phyloP scores from a whole-genome alignment of 1,284 basidiomycete genomes.

The Inonotus hispidus region DNA sequence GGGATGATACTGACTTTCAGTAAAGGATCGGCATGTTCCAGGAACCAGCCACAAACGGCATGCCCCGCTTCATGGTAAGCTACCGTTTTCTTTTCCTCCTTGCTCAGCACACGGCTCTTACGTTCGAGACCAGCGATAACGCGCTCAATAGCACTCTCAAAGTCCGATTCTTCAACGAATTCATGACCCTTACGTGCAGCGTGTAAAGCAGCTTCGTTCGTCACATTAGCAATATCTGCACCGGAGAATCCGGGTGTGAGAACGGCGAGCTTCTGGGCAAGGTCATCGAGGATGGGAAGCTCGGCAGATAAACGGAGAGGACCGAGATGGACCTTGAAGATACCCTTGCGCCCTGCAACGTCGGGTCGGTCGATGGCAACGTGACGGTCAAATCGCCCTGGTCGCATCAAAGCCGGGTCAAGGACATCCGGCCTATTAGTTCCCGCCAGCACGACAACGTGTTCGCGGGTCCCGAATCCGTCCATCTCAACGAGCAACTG shows the following conservation, averaged over 20 bases:
- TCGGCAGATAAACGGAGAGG: slow-evolving; percentile 71
- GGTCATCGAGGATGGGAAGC: slow-evolving; percentile 52
- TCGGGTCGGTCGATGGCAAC: slow-evolving; percentile 96
- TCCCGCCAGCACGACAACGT: slow-evolving; percentile 94
- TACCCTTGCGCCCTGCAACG: slow-evolving; percentile 89
- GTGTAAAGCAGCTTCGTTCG: slow-evolving; percentile 95
- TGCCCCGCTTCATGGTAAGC: slow-evolving; percentile 99
- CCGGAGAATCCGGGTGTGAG: slow-evolving; percentile 98
- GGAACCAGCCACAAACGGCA: slow-evolving; percentile 97
- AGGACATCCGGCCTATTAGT: slow-evolving; percentile 97
- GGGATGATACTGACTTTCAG: slow-evolving; percentile 99
- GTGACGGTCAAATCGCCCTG: slow-evolving; percentile 96
- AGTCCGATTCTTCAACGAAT: slow-evolving; percentile 79
- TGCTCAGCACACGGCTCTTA: slow-evolving; percentile 89
- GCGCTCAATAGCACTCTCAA: slow-evolving; percentile 96
- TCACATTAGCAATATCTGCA: slow-evolving; percentile 98
- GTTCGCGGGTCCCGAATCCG: slow-evolving; percentile 93
- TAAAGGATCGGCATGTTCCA: slow-evolving; percentile 95
- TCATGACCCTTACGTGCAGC: slow-evolving; percentile 86
- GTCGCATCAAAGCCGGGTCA: slow-evolving; percentile 92
- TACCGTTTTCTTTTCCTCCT: slow-evolving; percentile 98
- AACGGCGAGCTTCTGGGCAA: slow-evolving; percentile 91
- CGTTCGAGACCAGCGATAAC: slow-evolving; percentile 97
- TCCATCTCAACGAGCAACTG: slow-evolving; percentile 99
- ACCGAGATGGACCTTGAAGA: slow-evolving; percentile 89